Percentiles rank a stretch among this genome's conserved stretches.
Evolutionary conservation across 179 eudicot species (phyloP).

Genomic region (Sideroxylon spinosum): DNA sequence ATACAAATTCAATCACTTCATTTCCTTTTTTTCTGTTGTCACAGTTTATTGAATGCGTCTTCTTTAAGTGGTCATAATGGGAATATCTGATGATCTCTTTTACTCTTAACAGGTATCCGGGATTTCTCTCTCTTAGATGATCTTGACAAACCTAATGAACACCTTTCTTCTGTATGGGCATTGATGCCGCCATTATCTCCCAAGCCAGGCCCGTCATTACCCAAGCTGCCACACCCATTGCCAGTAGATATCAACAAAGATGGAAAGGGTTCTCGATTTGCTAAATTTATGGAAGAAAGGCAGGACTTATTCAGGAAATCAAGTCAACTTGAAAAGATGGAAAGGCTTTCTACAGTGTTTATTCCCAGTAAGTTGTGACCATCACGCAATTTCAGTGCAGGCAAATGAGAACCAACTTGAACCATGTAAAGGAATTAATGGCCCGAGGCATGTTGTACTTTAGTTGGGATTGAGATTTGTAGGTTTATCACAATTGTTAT

Average conservation of each 20-base stretch:
- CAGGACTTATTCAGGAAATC: constrained; percentile 39
- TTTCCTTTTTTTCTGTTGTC: not conserved
- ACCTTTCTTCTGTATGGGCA: constrained; percentile 77
- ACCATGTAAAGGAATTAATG: not conserved
- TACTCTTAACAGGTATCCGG: constrained; percentile 51
- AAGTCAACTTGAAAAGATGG: constrained; percentile 29
- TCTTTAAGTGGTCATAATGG: not conserved
- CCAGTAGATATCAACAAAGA: constrained; percentile 33
- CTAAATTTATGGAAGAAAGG: constrained; percentile 65
- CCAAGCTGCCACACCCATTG: constrained; percentile 24
- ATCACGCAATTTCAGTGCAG: not conserved
- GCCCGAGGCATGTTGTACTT: not conserved
- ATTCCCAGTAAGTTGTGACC: constrained; percentile 71
- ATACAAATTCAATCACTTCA: not conserved
- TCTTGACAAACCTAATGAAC: constrained; percentile 63
- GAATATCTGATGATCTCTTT: not conserved
- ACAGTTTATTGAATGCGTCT: not conserved
- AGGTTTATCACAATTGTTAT: not conserved
- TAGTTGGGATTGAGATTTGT: not conserved
- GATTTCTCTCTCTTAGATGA: constrained; percentile 51
- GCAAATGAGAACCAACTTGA: not conserved
- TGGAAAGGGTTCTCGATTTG: constrained; percentile 73
- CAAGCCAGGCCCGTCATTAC: constrained; percentile 47
- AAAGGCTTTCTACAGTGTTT: constrained; percentile 30
- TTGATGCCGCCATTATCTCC: constrained; percentile 71